Conservation (phyloP, 2,329 filamentous ascomycete genomes). For the Cladosporium colombiae region DNA sequence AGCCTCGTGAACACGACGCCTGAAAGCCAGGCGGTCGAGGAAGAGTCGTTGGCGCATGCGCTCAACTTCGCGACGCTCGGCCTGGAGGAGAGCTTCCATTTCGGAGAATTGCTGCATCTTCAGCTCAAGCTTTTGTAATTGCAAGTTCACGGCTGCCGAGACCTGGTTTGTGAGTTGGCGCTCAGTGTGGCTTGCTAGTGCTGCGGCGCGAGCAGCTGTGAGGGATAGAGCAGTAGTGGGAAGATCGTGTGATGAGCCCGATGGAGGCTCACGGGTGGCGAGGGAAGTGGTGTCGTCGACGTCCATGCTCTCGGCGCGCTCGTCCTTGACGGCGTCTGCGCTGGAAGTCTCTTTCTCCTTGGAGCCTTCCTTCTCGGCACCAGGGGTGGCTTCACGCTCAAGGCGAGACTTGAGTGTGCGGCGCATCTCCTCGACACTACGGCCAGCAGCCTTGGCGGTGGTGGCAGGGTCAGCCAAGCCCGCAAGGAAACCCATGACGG, state of each 20-base stretch:
- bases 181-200: conserved; percentile 92
- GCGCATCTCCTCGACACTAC: conserved; percentile 83
- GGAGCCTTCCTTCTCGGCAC: conserved; percentile 53
- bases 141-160: conserved; percentile 86
- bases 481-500: conserved; percentile 90
- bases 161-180: conserved; percentile 94
- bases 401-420: conserved; percentile 76
- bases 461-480: conserved; percentile 86
- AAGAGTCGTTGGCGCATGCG: conserved; percentile 90
- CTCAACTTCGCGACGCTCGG: conserved; percentile 90
- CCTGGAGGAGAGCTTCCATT: conserved; percentile 88
- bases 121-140: conserved; percentile 91
- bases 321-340: conserved; percentile 47
- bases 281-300: conserved; percentile 55
- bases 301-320: conserved; percentile 57
- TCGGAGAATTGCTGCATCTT: conserved; percentile 96
- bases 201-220: conserved; percentile 81
- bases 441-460: conserved; percentile 85
- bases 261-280: conserved; percentile 50
- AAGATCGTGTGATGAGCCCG: conserved; percentile 34
- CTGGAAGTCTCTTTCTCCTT: conserved; percentile 44
- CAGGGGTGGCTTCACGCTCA: conserved; percentile 57
- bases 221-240: conserved; percentile 82
- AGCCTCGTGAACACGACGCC: conserved; percentile 79
- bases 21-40: conserved; percentile 86